Evolutionary conservation across 352 stramenopile species (phyloP).

Genomic region (Pythium guiyangense): DNA sequence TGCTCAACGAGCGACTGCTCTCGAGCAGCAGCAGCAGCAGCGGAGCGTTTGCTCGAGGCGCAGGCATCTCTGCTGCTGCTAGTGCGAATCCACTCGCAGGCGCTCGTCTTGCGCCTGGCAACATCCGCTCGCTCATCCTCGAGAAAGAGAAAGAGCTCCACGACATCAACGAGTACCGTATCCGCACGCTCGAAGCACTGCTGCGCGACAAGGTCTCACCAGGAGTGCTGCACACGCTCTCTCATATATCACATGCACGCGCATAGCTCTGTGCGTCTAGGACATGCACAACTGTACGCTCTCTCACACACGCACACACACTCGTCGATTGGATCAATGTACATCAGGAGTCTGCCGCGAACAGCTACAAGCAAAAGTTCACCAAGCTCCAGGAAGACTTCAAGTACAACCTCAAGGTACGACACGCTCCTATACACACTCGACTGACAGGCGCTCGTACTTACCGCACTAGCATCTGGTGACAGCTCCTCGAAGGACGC

Average conservation of each 20-base stretch:
- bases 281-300: not conserved
- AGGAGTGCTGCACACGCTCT: not conserved
- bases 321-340: no score
- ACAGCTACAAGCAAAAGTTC: constrained; percentile 68
- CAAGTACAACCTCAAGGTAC: constrained; percentile 89
- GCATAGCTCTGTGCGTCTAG: no score
- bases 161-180: constrained; percentile 91
- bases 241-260: not conserved
- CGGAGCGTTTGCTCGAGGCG: not conserved
- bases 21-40: constrained; percentile 6
- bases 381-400: constrained; percentile 90
- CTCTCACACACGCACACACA: not conserved
- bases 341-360: constrained; percentile 26
- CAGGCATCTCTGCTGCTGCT: not conserved
- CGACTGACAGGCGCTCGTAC: no score
- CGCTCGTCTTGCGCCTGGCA: constrained; percentile 38
- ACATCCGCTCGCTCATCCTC: constrained; percentile 85
- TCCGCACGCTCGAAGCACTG: constrained; percentile 71
- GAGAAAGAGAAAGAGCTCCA: constrained; percentile 91
- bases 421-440: no score
- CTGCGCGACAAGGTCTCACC: constrained; percentile 67
- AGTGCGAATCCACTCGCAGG: not conserved
- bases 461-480: no score
- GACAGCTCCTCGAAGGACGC: constrained; percentile 74
- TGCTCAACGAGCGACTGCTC: constrained; percentile 10